Percentiles rank a stretch among this genome's conserved stretches.
Conservation (phyloP, 2,329 filamentous ascomycete species). For the Penicillium sp. region DNA sequence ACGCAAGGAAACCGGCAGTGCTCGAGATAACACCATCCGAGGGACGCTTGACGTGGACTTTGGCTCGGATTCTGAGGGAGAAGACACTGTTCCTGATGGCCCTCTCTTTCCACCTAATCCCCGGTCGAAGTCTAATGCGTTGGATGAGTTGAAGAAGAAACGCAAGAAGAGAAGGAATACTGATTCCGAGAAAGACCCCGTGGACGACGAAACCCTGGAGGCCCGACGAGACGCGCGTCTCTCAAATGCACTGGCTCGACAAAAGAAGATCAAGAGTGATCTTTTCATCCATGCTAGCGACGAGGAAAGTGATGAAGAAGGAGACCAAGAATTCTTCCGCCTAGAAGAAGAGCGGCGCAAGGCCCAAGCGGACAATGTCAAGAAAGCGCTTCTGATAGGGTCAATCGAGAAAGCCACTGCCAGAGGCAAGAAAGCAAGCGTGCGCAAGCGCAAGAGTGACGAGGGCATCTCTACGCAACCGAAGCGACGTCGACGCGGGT, state of each 20-base stretch:
- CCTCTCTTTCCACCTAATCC: conserved; percentile 63
- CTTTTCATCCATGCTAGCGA: conserved; percentile 79
- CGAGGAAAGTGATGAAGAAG: conserved; percentile 80
- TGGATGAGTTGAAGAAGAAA: conserved; percentile 59
- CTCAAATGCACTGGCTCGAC: conserved; percentile 71
- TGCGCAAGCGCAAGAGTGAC: conserved; percentile 33
- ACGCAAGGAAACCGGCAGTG: conserved; percentile 57
- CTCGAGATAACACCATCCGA: conserved; percentile 29
- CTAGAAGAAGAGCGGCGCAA: conserved; percentile 67
- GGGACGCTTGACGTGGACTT: conserved; percentile 55
- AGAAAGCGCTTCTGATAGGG: conserved; percentile 48
- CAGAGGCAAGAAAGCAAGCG: conserved; percentile 29
- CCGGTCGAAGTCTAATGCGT: conserved; percentile 50
- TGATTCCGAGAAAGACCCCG: conserved; percentile 52
- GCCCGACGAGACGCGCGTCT: conserved; percentile 61
- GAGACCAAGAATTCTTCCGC: conserved; percentile 71
- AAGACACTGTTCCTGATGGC: conserved; percentile 56
- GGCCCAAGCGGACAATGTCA: conserved; percentile 52
- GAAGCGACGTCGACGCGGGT: conserved; percentile 32
- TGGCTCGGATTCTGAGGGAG: conserved; percentile 67
- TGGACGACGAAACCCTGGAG: conserved; percentile 59
- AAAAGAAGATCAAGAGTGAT: conserved; percentile 76
- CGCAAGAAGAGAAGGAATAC: conserved; percentile 55
- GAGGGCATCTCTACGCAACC: conserved; percentile 21
- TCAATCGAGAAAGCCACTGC: conserved; percentile 26